Evolutionary conservation across 106 monocot species (phyloP).

Genomic region (Phalaenopsis equestris): DNA sequence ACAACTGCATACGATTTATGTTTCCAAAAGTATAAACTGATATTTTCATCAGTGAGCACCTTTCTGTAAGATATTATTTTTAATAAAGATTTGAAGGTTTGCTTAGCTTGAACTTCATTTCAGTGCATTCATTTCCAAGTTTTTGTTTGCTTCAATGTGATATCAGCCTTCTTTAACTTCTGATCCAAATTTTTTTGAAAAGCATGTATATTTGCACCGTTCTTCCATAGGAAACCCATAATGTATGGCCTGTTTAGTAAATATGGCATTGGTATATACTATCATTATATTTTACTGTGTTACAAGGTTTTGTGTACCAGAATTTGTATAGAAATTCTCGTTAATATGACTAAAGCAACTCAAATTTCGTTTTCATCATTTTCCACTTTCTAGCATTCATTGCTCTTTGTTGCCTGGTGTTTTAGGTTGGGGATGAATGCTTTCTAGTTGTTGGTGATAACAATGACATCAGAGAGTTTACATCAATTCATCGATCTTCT

Average conservation of each 20-base stretch:
- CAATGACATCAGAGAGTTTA: conserved; percentile 90
- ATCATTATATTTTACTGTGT: background rate
- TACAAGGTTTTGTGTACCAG: background rate
- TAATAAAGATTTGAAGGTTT: too few species aligned
- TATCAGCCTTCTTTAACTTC: too few species aligned
- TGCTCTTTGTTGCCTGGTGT: background rate
- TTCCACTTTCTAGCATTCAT: background rate
- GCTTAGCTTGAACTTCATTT: too few species aligned
- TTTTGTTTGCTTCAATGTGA: too few species aligned
- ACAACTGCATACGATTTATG: too few species aligned
- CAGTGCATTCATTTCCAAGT: too few species aligned
- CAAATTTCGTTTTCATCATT: background rate
- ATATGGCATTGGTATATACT: background rate
- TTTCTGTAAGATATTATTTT: too few species aligned
- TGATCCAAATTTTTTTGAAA: too few species aligned
- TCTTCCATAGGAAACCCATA: background rate
- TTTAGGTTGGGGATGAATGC: conserved; percentile 74
- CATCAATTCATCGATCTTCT: conserved; percentile 91
- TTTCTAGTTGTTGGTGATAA: conserved; percentile 78
- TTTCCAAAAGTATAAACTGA: too few species aligned
- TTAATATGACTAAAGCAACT: background rate
- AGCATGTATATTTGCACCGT: too few species aligned
- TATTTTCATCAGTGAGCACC: too few species aligned
- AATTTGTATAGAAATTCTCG: background rate
- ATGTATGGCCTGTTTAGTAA: background rate